Evolutionary conservation across 1,284 basidiomycete genomes (phyloP).

Genomic region (Tylopilus sp.): DNA sequence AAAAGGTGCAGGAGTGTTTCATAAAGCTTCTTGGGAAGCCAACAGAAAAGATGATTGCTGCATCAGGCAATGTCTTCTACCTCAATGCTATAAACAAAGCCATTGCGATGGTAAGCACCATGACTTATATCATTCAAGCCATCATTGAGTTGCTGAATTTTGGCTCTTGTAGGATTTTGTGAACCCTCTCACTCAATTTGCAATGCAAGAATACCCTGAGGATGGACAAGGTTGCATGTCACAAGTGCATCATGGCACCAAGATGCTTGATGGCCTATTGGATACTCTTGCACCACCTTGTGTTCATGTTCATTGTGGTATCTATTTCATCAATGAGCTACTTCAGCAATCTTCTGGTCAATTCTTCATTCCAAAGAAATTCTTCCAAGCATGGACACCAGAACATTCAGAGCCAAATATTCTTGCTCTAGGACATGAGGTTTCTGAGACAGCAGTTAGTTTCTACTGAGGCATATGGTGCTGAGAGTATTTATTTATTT

Average conservation of each 20-base stretch:
- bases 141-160: neutral
- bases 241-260: conserved; percentile 26
- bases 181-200: conserved; percentile 24
- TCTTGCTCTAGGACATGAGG: conserved; percentile 5
- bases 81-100: conserved; percentile 11
- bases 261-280: conserved; percentile 27
- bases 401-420: neutral
- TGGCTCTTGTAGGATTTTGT: conserved; percentile 28
- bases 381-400: conserved; percentile 16
- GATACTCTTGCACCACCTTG: conserved; percentile 15
- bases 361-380: conserved; percentile 26
- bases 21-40: conserved; percentile 15
- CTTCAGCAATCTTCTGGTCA: conserved; percentile 7
- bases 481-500: neutral
- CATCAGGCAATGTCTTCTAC: conserved; percentile 12
- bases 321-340: conserved; percentile 31
- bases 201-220: conserved; percentile 5
- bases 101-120: conserved; percentile 12
- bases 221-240: conserved; percentile 22
- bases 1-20: conserved; percentile 32
- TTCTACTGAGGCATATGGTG: neutral
- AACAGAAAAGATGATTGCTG: conserved; percentile 2
- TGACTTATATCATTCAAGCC: neutral
- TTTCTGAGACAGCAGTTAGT: conserved; percentile 1
- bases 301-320: conserved; percentile 4